These are phyloP conservation scores for Calonectria honghensis DNA, from an alignment of 2,329 filamentous ascomycete genomes.

Conservation along the genomic window DNA sequence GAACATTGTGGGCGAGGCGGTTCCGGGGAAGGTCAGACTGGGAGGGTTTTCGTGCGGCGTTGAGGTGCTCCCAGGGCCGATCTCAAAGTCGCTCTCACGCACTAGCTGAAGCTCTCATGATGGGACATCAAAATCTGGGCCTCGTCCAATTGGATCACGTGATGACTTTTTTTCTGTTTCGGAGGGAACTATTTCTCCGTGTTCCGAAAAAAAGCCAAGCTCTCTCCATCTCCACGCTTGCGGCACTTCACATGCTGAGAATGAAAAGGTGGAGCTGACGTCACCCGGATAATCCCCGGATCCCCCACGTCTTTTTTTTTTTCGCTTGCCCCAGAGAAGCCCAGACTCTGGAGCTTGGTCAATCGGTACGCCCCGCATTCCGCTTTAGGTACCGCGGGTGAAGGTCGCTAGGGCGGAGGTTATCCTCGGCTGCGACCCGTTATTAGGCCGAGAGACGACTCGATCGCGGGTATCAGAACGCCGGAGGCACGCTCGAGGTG, in stretches of 20 bases:
- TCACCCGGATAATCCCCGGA: conserved; percentile 56
- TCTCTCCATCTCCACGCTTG: not conserved
- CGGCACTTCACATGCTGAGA: conserved; percentile 50
- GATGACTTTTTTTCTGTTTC: rapidly evolving
- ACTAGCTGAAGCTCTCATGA: conserved; percentile 41
- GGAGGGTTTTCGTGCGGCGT: conserved; percentile 49
- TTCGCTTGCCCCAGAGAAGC: conserved; percentile 1
- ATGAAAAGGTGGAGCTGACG: conserved; percentile 45
- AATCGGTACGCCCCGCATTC: conserved; percentile 39
- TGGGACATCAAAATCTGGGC: conserved; percentile 54
- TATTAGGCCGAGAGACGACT: conserved; percentile 35
- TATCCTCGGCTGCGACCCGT: conserved; percentile 44
- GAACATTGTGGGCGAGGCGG: conserved; percentile 58
- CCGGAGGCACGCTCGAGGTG: conserved; percentile 17
- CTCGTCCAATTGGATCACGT: conserved; percentile 47
- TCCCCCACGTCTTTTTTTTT: conserved; percentile 20
- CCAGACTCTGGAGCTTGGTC: not conserved
- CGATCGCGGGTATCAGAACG: conserved; percentile 27
- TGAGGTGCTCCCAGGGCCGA: conserved; percentile 43
- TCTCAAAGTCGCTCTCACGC: conserved; percentile 39
- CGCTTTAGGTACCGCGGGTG: conserved; percentile 33
- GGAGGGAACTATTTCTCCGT: conserved; percentile 23
- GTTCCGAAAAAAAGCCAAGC: not conserved
- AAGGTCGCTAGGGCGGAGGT: conserved; percentile 30
- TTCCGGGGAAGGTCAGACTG: conserved; percentile 20